phyloP scores from a whole-genome alignment of 345 rosid genomes.

The Eucalyptus pauciflora region DNA sequence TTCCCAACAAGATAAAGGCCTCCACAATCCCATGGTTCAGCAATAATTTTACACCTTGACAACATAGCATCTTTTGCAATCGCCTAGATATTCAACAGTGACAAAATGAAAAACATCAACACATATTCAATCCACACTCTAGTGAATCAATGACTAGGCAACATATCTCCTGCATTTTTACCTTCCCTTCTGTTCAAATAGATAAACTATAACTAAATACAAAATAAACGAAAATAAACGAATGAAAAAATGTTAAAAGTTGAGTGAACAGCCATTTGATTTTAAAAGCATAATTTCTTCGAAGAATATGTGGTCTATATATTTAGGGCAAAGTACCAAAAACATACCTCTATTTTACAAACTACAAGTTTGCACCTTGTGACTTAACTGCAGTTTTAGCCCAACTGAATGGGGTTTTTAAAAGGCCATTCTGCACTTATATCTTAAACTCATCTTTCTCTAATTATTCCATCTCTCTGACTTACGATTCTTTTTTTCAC shows the following conservation, averaged over 20 bases:
- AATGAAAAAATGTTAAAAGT: background rate
- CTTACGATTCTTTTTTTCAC: background rate
- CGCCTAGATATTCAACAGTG: constrained; percentile 36
- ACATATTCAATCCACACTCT: background rate
- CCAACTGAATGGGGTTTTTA: background rate
- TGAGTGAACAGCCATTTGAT: background rate
- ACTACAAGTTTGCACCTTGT: background rate
- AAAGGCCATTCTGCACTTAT: background rate
- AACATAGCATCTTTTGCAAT: constrained; percentile 73
- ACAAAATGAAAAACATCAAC: background rate
- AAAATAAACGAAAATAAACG: background rate
- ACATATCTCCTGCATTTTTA: background rate
- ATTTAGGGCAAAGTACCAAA: background rate
- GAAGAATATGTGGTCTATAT: background rate
- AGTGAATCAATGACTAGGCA: background rate
- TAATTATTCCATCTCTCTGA: background rate
- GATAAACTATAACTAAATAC: background rate
- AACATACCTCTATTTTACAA: background rate
- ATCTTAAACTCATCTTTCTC: background rate
- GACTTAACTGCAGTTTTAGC: background rate
- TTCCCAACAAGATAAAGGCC: constrained; percentile 91
- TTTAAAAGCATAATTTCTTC: background rate
- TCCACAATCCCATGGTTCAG: constrained; percentile 99
- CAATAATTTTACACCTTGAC: constrained; percentile 83
- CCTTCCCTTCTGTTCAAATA: background rate